Base-by-base conservation (phyloP, 129 eudicot genomes). In the Helianthus tuberosus region DNA sequence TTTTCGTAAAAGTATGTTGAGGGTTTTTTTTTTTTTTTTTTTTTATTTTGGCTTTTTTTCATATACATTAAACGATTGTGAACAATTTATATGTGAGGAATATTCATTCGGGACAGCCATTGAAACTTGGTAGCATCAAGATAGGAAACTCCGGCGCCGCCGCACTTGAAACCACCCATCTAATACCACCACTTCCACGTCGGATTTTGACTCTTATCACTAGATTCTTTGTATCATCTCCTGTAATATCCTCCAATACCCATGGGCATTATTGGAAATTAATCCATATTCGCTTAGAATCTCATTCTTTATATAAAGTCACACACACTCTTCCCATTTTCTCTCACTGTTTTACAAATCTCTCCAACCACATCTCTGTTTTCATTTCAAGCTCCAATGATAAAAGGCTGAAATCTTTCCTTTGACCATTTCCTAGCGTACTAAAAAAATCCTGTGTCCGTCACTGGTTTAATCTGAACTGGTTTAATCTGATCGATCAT, bases 91-190 rank as follows among this genome's bases (percentile, higher is more conserved):
- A 49, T 49, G 54, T 49, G 13, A 49, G 16, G 15, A 49, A 49
- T 11, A 49, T 49, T 49, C 16, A 11, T 12, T 27, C 32, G 5
- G 6, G 8, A 41, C 8, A 8, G 8, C 46, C 23, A 23, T 12
- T 20, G 6, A 75, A 75, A 65, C 58, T 53, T 6, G 66, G 3
- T 5, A 27, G 0, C 7, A 41, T 6, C 46, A 41, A 41, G 8
- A 3, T 20, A 6, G 5, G 46, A 75, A 75, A 69, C 81, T 65
- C 44, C 71, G 46, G 67, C 70, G 81, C 82, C 82, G 82, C 77
- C 82, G 0, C 43, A 44, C 65, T 62, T 78, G 77, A 78, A 78
- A 71, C 82, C 82, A 71, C 41, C 48, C 23, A 39, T 62, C 60
- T 50, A 0, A 29, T 13, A 17, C 52, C 38, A 66, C 79, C 36